Evolutionary conservation across 83 land plant genomes (phyloP).

Genomic region (Picea mariana): DNA sequence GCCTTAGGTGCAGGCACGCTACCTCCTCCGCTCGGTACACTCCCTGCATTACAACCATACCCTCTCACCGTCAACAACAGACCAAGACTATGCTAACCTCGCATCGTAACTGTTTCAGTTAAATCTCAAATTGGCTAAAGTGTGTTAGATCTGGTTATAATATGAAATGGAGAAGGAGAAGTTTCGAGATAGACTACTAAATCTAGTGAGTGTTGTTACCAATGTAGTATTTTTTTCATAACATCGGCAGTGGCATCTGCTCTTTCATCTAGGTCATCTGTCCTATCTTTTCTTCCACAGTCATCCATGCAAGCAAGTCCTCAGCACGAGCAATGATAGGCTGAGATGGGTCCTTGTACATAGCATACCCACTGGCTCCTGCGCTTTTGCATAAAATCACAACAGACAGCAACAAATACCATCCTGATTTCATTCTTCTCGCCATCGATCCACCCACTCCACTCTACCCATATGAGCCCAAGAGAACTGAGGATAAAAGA

Average conservation of each 20-base stretch:
- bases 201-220: slow-evolving; percentile 20
- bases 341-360: slow-evolving; percentile 60
- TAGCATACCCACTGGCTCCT: not conserved
- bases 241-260: slow-evolving; percentile 35
- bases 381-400: not conserved
- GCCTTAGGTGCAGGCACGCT: slow-evolving; percentile 60
- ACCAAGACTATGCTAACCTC: too few species aligned
- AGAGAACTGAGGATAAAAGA: too few species aligned
- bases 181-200: too few species aligned
- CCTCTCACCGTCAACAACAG: too few species aligned
- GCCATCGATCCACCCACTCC: too few species aligned
- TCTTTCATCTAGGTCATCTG: slow-evolving; percentile 75
- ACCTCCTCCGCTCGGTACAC: slow-evolving; percentile 77
- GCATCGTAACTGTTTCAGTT: too few species aligned
- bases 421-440: too few species aligned
- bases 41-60: slow-evolving; percentile 34
- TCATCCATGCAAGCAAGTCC: slow-evolving; percentile 62
- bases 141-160: not conserved
- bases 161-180: not conserved
- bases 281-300: slow-evolving; percentile 70
- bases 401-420: not conserved
- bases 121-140: not conserved
- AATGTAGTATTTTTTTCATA: slow-evolving; percentile 43
- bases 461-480: too few species aligned
- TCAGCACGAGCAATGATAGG: slow-evolving; percentile 32